Evolutionary conservation across 768 basidiomycete species (phyloP), one percentile per base, ranked within the genome.

Genomic region (Cyathus striatus): DNA sequence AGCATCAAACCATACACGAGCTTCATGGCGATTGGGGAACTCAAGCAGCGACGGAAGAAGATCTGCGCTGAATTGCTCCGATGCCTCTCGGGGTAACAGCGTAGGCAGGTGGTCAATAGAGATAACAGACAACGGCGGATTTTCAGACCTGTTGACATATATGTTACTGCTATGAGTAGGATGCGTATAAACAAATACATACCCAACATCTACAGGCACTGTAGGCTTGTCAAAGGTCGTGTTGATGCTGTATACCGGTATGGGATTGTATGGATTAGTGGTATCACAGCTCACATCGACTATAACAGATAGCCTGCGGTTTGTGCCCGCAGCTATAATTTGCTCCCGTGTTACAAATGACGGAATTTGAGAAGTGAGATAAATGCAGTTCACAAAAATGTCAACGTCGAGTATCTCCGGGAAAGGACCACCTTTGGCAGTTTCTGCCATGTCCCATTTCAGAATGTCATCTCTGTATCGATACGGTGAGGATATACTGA

Each of bases 251-350:
- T 99, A 99, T 47, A 99, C 85, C 6, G 96, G 96, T 51, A 98
- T 87, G 1, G 96, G 96, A 63, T 98, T 99, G 76, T 86, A 86
- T 13, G 96, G 94, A 64, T 99, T 99, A 42, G 93, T 98, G 18
- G 95, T 98, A 63, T 99, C 96, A 70, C 96, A 99, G 61, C 91
- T 95, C 54, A 99, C 96, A 54, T 99, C 96, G 20, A 97, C 96
- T 37, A 97, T 81, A 22, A 94, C 83, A 18, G 79, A 72, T 46
- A 99, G 64, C 44, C 74, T 72, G 46, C 96, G 75, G 14, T 65
- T 53, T 42, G 69, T 64, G 20, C 93, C 91, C 10, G 87, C 89
- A 17, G 73, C 72, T n/a, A 64, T 64, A 49, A 96, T 85, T 45
- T 79, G 78, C 33, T 86, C 79, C 21, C 66, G 60, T 3, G 82